Evolutionary conservation across 1,284 basidiomycete genomes (phyloP).

Genomic region (Melampsora abietis-canadensis): DNA sequence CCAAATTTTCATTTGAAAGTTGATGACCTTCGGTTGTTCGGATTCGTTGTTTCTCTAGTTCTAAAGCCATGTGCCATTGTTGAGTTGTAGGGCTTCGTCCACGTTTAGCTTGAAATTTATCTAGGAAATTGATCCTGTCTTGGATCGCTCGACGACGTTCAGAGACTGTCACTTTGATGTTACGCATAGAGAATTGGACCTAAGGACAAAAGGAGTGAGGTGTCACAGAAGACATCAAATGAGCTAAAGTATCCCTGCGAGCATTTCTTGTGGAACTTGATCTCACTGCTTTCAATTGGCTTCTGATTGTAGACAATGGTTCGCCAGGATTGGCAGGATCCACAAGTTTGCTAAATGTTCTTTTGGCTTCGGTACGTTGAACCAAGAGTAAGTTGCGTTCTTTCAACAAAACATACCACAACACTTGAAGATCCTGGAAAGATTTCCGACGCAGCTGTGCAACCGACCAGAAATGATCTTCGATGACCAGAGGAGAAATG

Average conservation of each 20-base stretch:
- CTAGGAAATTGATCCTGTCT: constrained; percentile 23
- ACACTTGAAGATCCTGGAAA: constrained; percentile 82
- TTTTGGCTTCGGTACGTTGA: constrained; percentile 71
- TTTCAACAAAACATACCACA: constrained; percentile 84
- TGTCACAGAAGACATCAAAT: neutral
- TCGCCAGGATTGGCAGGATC: constrained; percentile 41
- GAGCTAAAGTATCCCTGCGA: neutral
- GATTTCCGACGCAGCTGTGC: constrained; percentile 80
- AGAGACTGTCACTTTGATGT: constrained; percentile 42
- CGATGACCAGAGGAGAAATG: neutral
- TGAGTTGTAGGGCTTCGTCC: constrained; percentile 4
- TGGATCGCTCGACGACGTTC: constrained; percentile 34
- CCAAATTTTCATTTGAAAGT: neutral
- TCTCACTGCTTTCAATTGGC: constrained; percentile 28
- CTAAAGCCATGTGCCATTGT: constrained; percentile 29
- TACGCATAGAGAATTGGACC: constrained; percentile 41
- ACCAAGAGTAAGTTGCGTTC: constrained; percentile 85
- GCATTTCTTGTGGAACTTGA: neutral
- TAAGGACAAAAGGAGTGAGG: neutral
- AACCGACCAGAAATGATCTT: constrained; percentile 65
- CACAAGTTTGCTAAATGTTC: constrained; percentile 54
- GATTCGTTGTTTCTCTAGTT: constrained; percentile 22
- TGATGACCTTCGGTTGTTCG: neutral
- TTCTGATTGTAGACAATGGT: constrained; percentile 38
- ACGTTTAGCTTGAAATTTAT: constrained; percentile 32